phyloP scores from a whole-genome alignment of 495 filamentous ascomycete genomes.

The Aspergillus olivimuriae region DNA sequence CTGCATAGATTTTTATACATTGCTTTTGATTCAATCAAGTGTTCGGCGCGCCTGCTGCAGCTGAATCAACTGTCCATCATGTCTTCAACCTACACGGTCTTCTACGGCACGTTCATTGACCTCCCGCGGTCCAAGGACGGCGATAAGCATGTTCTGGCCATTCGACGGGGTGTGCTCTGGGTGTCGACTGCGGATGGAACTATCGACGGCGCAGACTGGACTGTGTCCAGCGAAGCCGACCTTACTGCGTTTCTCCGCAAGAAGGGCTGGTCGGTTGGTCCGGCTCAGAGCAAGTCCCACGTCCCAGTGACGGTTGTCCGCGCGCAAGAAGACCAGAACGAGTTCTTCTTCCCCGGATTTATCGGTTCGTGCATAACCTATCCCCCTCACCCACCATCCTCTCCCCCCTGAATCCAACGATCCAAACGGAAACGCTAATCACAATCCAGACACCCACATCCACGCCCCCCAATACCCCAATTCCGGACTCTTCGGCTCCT shows the following conservation, averaged over 20 bases:
- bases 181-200: conserved; percentile 56
- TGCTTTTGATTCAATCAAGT: too few relatives aligned
- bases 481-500: conserved; percentile 80
- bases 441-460: conserved; percentile 72
- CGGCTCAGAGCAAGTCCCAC: neutral
- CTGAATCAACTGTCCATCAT: conserved; percentile 6
- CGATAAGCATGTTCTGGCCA: conserved; percentile 20
- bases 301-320: conserved; percentile 21
- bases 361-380: conserved; percentile 50
- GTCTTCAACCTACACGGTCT: conserved; percentile 26
- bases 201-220: conserved; percentile 45
- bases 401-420: neutral
- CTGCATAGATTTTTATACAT: too few relatives aligned
- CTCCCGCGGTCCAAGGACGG: conserved; percentile 22
- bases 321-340: conserved; percentile 32
- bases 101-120: conserved; percentile 43
- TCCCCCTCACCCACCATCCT: neutral
- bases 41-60: too few relatives aligned
- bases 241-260: conserved; percentile 37
- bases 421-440: conserved; percentile 5
- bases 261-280: conserved; percentile 34
- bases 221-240: conserved; percentile 25
- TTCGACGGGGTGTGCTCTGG: conserved; percentile 53
- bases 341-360: conserved; percentile 92
- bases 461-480: conserved; percentile 95